Percentiles rank a stretch among this genome's conserved stretches.
Conservation (phyloP, 2,329 filamentous ascomycete genomes). For the Neonectria ditissima region DNA sequence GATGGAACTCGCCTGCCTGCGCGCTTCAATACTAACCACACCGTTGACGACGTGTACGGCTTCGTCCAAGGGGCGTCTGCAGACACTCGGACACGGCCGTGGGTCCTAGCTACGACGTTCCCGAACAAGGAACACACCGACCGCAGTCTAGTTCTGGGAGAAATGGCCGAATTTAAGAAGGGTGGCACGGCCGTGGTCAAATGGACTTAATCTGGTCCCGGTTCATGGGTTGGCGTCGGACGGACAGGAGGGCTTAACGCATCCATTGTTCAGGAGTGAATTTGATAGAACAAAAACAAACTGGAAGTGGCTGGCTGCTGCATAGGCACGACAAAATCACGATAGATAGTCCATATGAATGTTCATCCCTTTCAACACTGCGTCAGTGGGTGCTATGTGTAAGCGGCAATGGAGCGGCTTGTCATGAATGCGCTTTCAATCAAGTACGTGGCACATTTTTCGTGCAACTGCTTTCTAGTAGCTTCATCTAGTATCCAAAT, state of each 20-base stretch:
- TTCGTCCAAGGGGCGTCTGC: slow-evolving; percentile 77
- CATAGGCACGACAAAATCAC: slow-evolving; percentile 19
- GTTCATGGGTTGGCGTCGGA: slow-evolving; percentile 32
- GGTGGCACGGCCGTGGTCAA: slow-evolving; percentile 75
- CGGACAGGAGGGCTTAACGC: slow-evolving; percentile 11
- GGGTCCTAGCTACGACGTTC: slow-evolving; percentile 85
- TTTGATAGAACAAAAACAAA: slow-evolving; percentile 23
- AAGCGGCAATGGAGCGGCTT: background rate
- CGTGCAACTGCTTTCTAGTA: slow-evolving; percentile 21
- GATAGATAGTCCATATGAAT: slow-evolving; percentile 19
- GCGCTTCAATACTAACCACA: slow-evolving; percentile 84
- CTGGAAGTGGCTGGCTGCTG: slow-evolving; percentile 1
- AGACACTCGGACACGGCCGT: slow-evolving; percentile 68
- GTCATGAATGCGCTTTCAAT: slow-evolving; percentile 12
- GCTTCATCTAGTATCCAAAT: slow-evolving; percentile 24
- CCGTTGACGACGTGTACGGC: slow-evolving; percentile 80
- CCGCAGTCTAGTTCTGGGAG: slow-evolving; percentile 67
- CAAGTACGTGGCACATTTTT: slow-evolving; percentile 11
- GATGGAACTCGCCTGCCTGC: slow-evolving; percentile 82
- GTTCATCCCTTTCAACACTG: background rate
- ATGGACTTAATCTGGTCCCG: slow-evolving; percentile 52
- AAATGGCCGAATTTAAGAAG: slow-evolving; percentile 74
- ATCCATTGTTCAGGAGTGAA: slow-evolving; percentile 9
- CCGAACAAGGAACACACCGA: slow-evolving; percentile 84
- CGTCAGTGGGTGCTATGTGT: background rate